Base-by-base conservation (phyloP, 768 basidiomycete species). In the Leucosporidium scottii region DNA sequence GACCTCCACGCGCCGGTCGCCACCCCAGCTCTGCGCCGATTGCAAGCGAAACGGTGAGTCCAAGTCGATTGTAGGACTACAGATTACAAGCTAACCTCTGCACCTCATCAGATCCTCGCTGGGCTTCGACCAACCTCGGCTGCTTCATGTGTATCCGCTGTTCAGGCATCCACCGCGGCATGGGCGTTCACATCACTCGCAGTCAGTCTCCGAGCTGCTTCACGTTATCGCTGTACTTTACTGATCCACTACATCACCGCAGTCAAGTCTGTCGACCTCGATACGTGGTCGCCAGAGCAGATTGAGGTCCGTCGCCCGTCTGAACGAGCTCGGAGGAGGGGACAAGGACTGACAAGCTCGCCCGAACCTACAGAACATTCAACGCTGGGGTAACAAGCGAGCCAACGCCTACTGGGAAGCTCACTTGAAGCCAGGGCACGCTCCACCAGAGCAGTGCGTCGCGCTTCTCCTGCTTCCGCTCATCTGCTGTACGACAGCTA, bases 121-220 rank as follows among this genome's bases (percentile, higher is more conserved):
- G 94, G 94, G 94, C 94, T 53, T 92, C 91, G 12, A 96, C 93
- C 89, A 98, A 97, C 78, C 79, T 97, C 89, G 94, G 94, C 28
- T 88, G 92, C 2, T 96, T 92, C 77, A 82, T 98, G 49, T 99
- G 94, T 77, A 96, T 99, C 71, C 86, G 94, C 66, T 99, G 94
- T 79, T 97, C 93, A 20, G 94, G 94, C 34, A 90, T 97, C 65
- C 94, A 99, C 79, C 87, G 94, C 53, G 88, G 91, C 50, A 93
- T 99, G 91, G 94, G 94, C 67, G 97, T 94, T 0, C 94, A 99
- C 79, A 96, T 98, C 78, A 90, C 89, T 80, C 90, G 89, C 76
- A 77, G 78, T 78, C 50, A 60, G 56, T 12, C 20, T 31, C 4
- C 8, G 21, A 61, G 44, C 36, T 47, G 18, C 36, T 59, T 28